Base-by-base conservation (phyloP, 2,329 filamentous ascomycete genomes). In the Aspergillus udagawae region DNA sequence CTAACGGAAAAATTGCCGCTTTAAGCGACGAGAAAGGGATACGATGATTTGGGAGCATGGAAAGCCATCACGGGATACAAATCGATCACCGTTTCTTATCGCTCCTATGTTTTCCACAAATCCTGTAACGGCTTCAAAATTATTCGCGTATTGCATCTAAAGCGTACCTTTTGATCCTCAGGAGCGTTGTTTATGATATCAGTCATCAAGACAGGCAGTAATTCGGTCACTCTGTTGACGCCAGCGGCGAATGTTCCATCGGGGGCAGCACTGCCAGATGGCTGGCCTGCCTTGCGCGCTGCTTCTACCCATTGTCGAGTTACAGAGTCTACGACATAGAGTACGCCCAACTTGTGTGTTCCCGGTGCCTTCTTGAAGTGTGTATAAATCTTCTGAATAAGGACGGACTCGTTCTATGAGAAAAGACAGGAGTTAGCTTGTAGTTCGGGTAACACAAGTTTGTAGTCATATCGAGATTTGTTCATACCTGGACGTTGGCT, bases 311-410 rank as follows among this genome's bases (percentile, higher is more conserved):
- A 99, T 81, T 95, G 93, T 79, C 94, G 91, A 76, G 92, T 93
- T 85, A 99, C 92, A 82, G 93, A 96, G 84, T 99, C 94, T 92
- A 99, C 91, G 80, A 97, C 92, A 87, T 99, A 99, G 80, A 99
- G 88, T 73, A 97, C 92, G 79, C 94, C 94, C 77, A 99, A 85
- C 80, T 99, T 99, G 85, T 99, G 93, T 74, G 92, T 96, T 74
- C 86, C 86, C 59, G 91, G 91, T 66, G 92, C 88, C 78, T 94
- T 96, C 78, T 95, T 96, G 83, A 97, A 95, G 72, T 97, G 92
- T 65, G 92, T 95, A 79, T 90, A 96, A 71, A 99, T 89, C 76
- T 96, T 97, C 76, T 96, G 92, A 68, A 97, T 91, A 71, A 99
- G 86, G 68, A 92, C 87, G 54, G 91, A 94, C 80, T 97, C 93